Evolutionary conservation across 192 early-diverging fungal genomes (phyloP), one percentile per base, ranked within the genome.

Genomic region (Entomortierella parvispora): DNA sequence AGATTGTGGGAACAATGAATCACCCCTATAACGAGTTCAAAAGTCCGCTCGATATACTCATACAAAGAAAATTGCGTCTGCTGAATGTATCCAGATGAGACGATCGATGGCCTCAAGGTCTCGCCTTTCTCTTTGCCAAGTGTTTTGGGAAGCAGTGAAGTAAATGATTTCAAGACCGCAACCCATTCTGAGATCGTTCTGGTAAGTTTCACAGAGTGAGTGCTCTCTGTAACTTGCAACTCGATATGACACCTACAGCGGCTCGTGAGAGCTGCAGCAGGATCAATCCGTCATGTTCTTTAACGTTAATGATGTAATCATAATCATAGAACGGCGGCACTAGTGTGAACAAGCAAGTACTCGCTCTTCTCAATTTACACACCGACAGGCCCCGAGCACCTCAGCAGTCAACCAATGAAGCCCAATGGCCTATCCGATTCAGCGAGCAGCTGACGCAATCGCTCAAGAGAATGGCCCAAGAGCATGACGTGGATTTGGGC

Each of bases 261-360:
- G n/a, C n/a, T n/a, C n/a, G n/a, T n/a, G n/a, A n/a, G n/a, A n/a
- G n/a, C n/a, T n/a, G n/a, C n/a, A n/a, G n/a, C n/a, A n/a, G n/a
- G n/a, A n/a, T n/a, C n/a, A 37, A 15, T 42, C 23, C 17, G 20
- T 58, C 43, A 43, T 43, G 56, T 33, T 58, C 17, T 37, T 45
- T 60, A 11, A 60, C 58, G 5, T 20, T 26, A 15, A 33, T 26
- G 34, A 25, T 60, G 15, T 34, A 11, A 10, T 23, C n/a, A 31
- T 43, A 45, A 42, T 46, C 58, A 60, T 47, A 60, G 58, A 31
- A 60, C 20, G 45, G 47, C 44, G 28, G 34, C n/a, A n/a, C n/a
- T n/a, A n/a, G 34, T 17, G n/a, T 47, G 23, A 33, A 5, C 20
- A 22, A 31, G 4, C 44, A 46, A 32, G 58, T 9, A 48, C 58